Evolutionary conservation across 768 basidiomycete genomes (phyloP).

Genomic region (Suillus placidus): DNA sequence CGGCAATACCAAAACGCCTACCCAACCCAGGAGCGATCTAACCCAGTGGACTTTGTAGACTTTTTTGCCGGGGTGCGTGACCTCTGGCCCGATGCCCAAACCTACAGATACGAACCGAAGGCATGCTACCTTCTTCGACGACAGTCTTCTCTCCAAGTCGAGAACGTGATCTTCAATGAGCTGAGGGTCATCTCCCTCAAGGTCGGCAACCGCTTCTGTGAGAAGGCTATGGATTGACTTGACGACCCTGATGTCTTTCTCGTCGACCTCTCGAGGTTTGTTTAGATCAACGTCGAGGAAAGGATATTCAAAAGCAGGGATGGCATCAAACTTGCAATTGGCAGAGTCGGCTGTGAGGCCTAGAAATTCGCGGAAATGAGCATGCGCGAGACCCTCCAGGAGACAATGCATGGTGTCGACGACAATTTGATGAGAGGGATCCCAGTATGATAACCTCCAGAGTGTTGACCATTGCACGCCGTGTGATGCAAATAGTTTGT

Average conservation of each 20-base stretch:
- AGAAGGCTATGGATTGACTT: too few relatives aligned
- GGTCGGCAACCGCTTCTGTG: too few relatives aligned
- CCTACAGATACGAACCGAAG: not conserved
- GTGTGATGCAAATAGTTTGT: constrained; percentile 18
- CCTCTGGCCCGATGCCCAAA: not conserved
- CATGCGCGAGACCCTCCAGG: constrained; percentile 16
- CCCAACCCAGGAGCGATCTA: constrained; percentile 15
- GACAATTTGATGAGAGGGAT: too few relatives aligned
- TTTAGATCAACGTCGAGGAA: constrained; percentile 2
- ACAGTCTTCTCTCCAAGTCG: not conserved
- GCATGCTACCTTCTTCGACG: constrained; percentile 7
- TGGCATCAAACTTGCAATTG: not conserved
- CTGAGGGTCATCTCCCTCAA: too few relatives aligned
- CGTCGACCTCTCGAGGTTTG: not conserved
- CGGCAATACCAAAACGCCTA: constrained; percentile 1
- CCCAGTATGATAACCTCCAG: too few relatives aligned
- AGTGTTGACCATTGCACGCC: constrained; percentile 16
- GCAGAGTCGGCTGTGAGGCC: constrained; percentile 9
- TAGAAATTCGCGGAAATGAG: constrained; percentile 8
- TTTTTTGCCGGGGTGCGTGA: not conserved
- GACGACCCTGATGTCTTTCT: too few relatives aligned
- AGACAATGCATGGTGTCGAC: too few relatives aligned
- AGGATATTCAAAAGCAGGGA: constrained; percentile 9
- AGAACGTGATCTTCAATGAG: constrained; percentile 3
- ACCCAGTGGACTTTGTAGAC: not conserved